Base-by-base conservation (phyloP, 2,329 filamentous ascomycete genomes). In the Colletotrichum spaethianum region DNA sequence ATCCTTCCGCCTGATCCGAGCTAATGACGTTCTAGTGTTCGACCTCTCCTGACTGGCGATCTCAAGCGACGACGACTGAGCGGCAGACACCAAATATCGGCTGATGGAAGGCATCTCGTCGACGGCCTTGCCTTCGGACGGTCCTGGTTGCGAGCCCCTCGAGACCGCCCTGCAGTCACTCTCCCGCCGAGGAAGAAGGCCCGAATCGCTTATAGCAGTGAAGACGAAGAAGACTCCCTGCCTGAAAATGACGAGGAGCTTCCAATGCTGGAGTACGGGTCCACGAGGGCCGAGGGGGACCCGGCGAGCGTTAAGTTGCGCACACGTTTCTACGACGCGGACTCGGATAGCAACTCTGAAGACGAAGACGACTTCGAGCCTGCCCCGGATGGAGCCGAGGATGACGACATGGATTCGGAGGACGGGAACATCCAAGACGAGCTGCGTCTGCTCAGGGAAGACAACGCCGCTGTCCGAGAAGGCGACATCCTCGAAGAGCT, bases 41-140 rank as follows among this genome's bases (percentile, higher is more conserved):
- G 94, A 61, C 91, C 94, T 14, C 88, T 98, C 46, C 87, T 93
- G 66, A 91, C 89, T 31, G 89, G 92, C 53, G 96, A 98, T 79
- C 82, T 96, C 11, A 90, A 91, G 77, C 88, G 91, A 59, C 88
- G 95, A 75, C 90, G 90, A 65, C 83, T 97, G 14, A 92, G 90
- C 69, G 95, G 96, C 33, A 90, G 96, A 59, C 86, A 93, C 74
- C 95, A 98, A 80, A 97, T 98, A 64, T 91, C 93, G 0, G 77
- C 84, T 2, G 93, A 94, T 80, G 95, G 96, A 4, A 92, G 88
- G 75, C 95, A 95, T 79, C 86, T 98, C 7, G 88, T 96, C 14
- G 96, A 98, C 79, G 95, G 96, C 4, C 86, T 98, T 26, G 89
- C 94, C 0, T 98, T 96, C 79, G 95, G 96, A 3, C 89, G 92